Conservation (phyloP, 2,329 filamentous ascomycete species). For the Dothiorella sarmentorum region DNA sequence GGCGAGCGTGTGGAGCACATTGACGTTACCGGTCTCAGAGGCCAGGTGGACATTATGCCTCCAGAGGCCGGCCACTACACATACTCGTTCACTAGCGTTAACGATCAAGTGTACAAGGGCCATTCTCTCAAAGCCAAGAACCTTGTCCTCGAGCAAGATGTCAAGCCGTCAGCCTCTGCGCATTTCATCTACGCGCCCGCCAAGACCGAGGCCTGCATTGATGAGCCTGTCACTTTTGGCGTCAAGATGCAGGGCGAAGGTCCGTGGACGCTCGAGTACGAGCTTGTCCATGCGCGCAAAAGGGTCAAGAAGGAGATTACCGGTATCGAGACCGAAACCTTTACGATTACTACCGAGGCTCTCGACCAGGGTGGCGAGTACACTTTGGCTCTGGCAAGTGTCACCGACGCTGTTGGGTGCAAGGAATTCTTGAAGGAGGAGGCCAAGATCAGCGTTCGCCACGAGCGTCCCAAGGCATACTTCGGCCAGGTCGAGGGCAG, state of each 20-base stretch:
- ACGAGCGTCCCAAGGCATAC: slow-evolving; percentile 79
- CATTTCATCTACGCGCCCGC: slow-evolving; percentile 57
- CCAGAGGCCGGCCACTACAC: slow-evolving; percentile 77
- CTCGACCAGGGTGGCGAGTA: slow-evolving; percentile 85
- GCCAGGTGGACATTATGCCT: slow-evolving; percentile 82
- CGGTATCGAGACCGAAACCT: slow-evolving; percentile 59
- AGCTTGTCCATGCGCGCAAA: slow-evolving; percentile 85
- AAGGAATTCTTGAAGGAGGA: slow-evolving; percentile 83
- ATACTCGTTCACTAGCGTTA: slow-evolving; percentile 78
- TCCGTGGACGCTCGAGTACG: slow-evolving; percentile 88
- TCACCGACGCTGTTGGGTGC: slow-evolving; percentile 83
- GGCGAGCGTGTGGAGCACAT: slow-evolving; percentile 54
- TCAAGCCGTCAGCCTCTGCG: slow-evolving; percentile 88
- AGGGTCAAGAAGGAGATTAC: slow-evolving; percentile 65
- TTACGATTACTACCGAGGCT: slow-evolving; percentile 71
- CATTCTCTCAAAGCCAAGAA: slow-evolving; percentile 51
- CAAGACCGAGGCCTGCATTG: slow-evolving; percentile 71
- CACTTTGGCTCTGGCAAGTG: slow-evolving; percentile 75
- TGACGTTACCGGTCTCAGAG: slow-evolving; percentile 66
- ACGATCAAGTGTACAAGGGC: slow-evolving; percentile 75
- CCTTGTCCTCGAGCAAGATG: slow-evolving; percentile 75
- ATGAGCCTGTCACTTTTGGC: slow-evolving; percentile 71
- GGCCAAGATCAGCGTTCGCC: slow-evolving; percentile 78
- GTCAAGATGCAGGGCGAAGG: slow-evolving; percentile 75
- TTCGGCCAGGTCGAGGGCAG: slow-evolving; percentile 86